Conservation (phyloP, 106 monocot genomes). For the Platanthera guangdongensis region DNA sequence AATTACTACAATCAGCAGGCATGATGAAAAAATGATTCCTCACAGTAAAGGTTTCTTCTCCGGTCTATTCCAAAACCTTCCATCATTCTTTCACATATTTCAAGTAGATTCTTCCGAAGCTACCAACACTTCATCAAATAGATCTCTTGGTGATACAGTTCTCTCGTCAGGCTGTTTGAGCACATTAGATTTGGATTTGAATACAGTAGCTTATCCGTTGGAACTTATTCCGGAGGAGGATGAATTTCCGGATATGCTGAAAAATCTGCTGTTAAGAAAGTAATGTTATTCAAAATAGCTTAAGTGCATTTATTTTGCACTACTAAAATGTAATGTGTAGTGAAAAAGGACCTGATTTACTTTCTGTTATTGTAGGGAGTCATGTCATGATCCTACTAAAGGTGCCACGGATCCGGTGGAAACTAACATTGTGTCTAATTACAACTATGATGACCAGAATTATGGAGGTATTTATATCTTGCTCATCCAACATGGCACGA, state of each 20-base stretch:
- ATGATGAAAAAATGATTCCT: slow-evolving; percentile 19
- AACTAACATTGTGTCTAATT: slow-evolving; percentile 2
- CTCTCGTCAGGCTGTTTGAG: slow-evolving; percentile 9
- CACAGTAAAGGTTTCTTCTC: slow-evolving; percentile 49
- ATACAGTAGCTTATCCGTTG: slow-evolving; percentile 1
- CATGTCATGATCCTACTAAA: slow-evolving; percentile 7
- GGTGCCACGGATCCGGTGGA: slow-evolving; percentile 13
- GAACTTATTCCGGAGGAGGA: not conserved
- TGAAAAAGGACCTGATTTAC: not conserved
- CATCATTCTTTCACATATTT: slow-evolving; percentile 49
- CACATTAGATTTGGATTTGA: slow-evolving; percentile 11
- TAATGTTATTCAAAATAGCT: slow-evolving; percentile 9
- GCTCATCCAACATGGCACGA: not conserved
- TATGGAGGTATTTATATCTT: slow-evolving; percentile 25
- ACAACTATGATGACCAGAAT: slow-evolving; percentile 10
- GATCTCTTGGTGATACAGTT: slow-evolving; percentile 5
- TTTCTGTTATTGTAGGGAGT: slow-evolving; percentile 26
- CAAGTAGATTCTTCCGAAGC: slow-evolving; percentile 17
- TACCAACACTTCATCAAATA: not conserved
- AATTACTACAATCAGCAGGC: slow-evolving; percentile 23
- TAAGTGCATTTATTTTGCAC: not conserved
- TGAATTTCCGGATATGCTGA: slow-evolving; percentile 16
- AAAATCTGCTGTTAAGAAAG: slow-evolving; percentile 13
- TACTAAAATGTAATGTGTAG: not conserved
- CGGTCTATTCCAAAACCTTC: slow-evolving; percentile 45